Evolutionary conservation across 2,329 filamentous ascomycete genomes (phyloP), one percentile per base, ranked within the genome.

Genomic region (Waltergamsia citrina): DNA sequence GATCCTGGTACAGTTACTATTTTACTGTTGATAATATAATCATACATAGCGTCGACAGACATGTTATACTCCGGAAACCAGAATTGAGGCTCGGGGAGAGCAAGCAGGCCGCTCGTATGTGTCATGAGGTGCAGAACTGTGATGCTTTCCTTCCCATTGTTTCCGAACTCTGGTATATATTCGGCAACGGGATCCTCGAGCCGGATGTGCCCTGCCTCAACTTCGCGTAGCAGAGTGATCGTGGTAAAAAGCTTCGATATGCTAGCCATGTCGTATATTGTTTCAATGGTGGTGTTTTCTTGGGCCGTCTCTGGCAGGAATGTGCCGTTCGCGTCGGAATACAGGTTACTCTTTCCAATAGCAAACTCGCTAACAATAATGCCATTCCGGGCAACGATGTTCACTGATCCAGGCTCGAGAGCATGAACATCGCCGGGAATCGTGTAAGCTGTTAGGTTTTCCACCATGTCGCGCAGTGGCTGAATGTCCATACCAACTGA

Each of bases 181-280:
- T 41, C 44, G 6, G 48, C 46, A 7, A 55, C 54, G 2, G 48
- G 51, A 10, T 38, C 44, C 26, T 53, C 44, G 11, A 53, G 40
- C 3, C 18, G 35, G 18, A 55, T 38, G 2, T 36, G 41, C 8
- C 39, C 45, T 4, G 39, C 35, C 33, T 59, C 55, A 6, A 57
- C 36, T 24, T 48, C 39, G 4, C 53, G 45, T 26, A 59, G 43
- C 7, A 43, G 49, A 1, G 53, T 53, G 4, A 57, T 44, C 0
- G 53, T 46, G n/a, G 55, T 57, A 33, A 56, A 57, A 18, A 59
- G 36, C 42, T 59, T 60, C 6, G 56, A 54, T 20, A 59, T 38
- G 37, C 55, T 59, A 24, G 56, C 56, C 49, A 57, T 48, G 39
- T 59, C 55, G 40, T 59, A 59, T n/a, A 60, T 49, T 3, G 54